These are phyloP conservation scores for Salvia miltiorrhiza DNA, from an alignment of 257 asterid species.

Conservation along the genomic window DNA sequence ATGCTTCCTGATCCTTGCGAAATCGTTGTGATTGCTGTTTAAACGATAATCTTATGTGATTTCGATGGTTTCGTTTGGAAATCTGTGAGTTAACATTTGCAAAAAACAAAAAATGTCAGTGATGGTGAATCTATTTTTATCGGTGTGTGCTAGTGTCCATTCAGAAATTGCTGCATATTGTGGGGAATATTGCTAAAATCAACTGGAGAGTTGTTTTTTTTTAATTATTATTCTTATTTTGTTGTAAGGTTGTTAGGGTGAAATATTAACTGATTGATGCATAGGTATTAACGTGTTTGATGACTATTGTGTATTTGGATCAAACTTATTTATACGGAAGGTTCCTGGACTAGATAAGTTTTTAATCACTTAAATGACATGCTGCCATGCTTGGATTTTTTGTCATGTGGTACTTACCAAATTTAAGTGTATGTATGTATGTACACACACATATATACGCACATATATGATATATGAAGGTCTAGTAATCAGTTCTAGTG, in stretches of 20 bases:
- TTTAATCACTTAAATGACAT: background rate
- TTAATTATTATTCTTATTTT: background rate
- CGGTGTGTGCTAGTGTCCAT: slow-evolving; percentile 2
- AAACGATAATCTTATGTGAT: background rate
- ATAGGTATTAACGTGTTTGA: background rate
- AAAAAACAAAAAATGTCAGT: background rate
- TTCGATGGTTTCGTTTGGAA: background rate
- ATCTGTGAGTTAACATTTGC: background rate
- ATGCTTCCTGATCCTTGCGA: background rate
- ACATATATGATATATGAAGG: background rate
- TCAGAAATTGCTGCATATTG: background rate
- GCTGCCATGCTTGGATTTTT: background rate
- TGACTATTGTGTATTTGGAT: background rate
- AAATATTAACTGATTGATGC: background rate
- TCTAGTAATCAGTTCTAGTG: background rate
- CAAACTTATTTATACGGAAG: background rate
- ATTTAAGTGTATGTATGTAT: background rate
- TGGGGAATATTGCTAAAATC: background rate
- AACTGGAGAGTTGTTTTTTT: background rate
- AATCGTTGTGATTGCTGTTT: background rate
- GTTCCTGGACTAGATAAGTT: background rate
- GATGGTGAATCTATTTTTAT: background rate
- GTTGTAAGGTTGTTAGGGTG: background rate
- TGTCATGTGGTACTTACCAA: background rate
- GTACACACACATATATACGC: background rate